Evolutionary conservation across 257 asterid genomes (phyloP), one percentile per base, ranked within the genome.

Genomic region (Oldenlandia corymbosa): DNA sequence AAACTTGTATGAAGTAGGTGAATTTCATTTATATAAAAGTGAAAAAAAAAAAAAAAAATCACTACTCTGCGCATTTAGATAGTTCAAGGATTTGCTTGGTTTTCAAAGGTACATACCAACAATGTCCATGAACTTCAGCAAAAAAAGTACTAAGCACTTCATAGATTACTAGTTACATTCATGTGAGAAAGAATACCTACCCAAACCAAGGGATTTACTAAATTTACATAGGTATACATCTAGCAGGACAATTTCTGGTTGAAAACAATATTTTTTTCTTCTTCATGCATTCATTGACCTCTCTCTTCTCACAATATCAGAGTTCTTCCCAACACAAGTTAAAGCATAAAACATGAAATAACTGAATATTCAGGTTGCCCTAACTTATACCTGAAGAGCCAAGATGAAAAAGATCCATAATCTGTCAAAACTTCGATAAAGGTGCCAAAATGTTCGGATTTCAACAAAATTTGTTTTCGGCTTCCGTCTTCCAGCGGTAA

Each of bases 381-480:
- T 34, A 14, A 16, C 6, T 28, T 27, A 24, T 81, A 93, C 99
- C 97, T 93, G 99, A 62, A 93, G 87, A 62, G 93, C 88, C 83
- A 93, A 78, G 73, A 81, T 85, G 58, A 85, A 90, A 72, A 93
- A 90, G 60, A 84, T 87, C 97, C 99, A 93, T 87, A 93, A 69
- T 73, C 99, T 83, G 77, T 93, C 99, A 51, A 93, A 93, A 79
- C 94, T 87, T 73, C 97, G 83, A 70, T 82, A 93, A 63, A 93
- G 85, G 70, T 93, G 99, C 97, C 82, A 93, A 84, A 89, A 93
- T 24, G 97, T 93, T 41, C 99, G 97, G 64, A 90, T 73, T 79
- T 93, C 99, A 41, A 87, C 99, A 81, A 90, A 93, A 78, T 93
- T 93, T 60, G 94, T 77, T 85, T 93, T 93, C 24, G 97, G 95